Percentiles rank a stretch among this genome's conserved stretches.
These are phyloP conservation scores for Adansonia digitata DNA, from an alignment of 345 rosid genomes.

Conservation along the genomic window DNA sequence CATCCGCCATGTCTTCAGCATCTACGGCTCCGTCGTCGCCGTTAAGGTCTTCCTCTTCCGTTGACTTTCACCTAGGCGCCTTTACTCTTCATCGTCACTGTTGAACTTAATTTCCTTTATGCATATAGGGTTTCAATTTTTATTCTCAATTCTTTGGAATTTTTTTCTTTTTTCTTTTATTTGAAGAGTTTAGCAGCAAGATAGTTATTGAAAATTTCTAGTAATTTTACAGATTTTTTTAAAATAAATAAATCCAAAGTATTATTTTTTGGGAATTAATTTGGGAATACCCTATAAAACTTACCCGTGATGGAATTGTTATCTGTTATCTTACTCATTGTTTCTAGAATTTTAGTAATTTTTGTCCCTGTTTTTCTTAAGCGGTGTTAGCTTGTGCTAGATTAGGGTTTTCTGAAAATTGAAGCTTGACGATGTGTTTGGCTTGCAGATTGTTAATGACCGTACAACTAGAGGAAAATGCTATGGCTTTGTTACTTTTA, in stretches of 20 bases:
- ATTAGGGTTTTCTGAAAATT: not conserved
- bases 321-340: not conserved
- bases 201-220: not conserved
- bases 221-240: not conserved
- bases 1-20: slow-evolving; percentile 55
- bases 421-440: not conserved
- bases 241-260: not conserved
- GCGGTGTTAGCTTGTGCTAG: not conserved
- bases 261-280: not conserved
- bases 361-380: not conserved
- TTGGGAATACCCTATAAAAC: not conserved
- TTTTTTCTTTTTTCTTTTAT: not conserved
- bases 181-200: not conserved
- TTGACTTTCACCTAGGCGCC: not conserved
- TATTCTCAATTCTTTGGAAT: not conserved
- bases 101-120: not conserved
- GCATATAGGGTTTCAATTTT: slow-evolving; percentile 1
- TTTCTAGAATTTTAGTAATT: not conserved
- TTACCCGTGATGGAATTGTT: not conserved
- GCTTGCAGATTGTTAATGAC: slow-evolving; percentile 66
- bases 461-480: slow-evolving; percentile 67
- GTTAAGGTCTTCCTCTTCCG: slow-evolving; percentile 47
- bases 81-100: not conserved
- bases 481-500: slow-evolving; percentile 77
- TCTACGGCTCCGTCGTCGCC: slow-evolving; percentile 62